phyloP scores from a whole-genome alignment of 768 basidiomycete genomes.

The Leccinum longicurvipes region DNA sequence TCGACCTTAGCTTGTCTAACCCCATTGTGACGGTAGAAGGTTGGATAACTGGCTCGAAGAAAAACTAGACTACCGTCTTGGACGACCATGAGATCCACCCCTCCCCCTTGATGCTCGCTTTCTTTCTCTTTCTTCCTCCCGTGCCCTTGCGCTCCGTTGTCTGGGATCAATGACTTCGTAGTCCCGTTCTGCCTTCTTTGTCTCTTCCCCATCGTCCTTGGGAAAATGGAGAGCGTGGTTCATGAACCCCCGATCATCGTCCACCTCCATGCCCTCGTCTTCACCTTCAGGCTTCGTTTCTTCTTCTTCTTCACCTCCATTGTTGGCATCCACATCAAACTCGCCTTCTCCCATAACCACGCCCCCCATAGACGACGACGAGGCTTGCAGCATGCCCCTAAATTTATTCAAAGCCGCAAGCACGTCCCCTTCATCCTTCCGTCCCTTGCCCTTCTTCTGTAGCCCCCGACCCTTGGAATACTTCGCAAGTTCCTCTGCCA shows the following conservation, averaged over 20 bases:
- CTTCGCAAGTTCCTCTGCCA: conserved; percentile 80
- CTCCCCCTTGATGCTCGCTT: conserved; percentile 38
- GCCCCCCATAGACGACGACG: conserved; percentile 33
- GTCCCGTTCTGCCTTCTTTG: conserved; percentile 72
- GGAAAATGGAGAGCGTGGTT: conserved; percentile 70
- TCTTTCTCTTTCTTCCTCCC: conserved; percentile 73
- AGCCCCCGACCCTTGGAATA: conserved; percentile 66
- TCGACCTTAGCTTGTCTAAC: no score
- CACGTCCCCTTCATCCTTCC: conserved; percentile 70
- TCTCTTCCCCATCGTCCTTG: conserved; percentile 76
- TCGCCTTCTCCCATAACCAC: conserved; percentile 19
- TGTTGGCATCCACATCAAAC: conserved; percentile 16
- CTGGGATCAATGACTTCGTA: conserved; percentile 90
- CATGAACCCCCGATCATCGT: conserved; percentile 74
- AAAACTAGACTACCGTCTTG: conserved; percentile 20
- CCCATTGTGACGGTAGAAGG: neutral
- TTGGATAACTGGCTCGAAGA: neutral
- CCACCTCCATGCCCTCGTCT: conserved; percentile 66
- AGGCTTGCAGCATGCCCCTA: conserved; percentile 59
- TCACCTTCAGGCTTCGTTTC: conserved; percentile 31
- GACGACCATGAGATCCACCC: conserved; percentile 13
- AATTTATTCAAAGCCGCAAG: conserved; percentile 68
- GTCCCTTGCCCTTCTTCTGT: conserved; percentile 53
- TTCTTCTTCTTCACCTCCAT: conserved; percentile 1
- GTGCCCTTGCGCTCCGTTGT: conserved; percentile 65